These are phyloP conservation scores for Begonia fuchsioides DNA, from an alignment of 306 rosid genomes.

Conservation along the genomic window DNA sequence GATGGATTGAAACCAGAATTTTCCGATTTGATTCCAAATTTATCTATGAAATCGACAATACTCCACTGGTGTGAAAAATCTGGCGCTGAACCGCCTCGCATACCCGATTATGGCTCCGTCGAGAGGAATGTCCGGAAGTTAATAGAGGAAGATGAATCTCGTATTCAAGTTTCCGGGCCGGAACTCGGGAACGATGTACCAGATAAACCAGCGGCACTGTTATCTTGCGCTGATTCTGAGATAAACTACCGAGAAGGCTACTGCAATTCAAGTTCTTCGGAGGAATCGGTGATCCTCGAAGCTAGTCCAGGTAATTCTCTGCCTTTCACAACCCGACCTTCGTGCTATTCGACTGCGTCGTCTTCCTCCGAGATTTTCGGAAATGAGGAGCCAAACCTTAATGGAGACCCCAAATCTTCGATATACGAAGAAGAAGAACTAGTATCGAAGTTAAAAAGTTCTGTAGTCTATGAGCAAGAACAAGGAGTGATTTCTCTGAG, in stretches of 20 bases:
- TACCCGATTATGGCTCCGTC: slow-evolving; percentile 41
- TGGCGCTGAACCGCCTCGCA: slow-evolving; percentile 17
- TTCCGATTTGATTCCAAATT: slow-evolving; percentile 47
- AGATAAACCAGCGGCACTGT: slow-evolving; percentile 39
- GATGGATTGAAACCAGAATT: slow-evolving; percentile 78
- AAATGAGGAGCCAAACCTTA: slow-evolving; percentile 17
- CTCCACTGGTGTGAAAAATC: slow-evolving; percentile 45
- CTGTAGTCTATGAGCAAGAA: slow-evolving; percentile 57
- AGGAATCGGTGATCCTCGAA: slow-evolving; percentile 27
- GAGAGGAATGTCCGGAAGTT: slow-evolving; percentile 18
- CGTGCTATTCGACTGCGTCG: slow-evolving; percentile 47
- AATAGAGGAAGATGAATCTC: slow-evolving; percentile 30
- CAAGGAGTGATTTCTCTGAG: slow-evolving; percentile 42
- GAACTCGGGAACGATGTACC: slow-evolving; percentile 51
- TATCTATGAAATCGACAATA: slow-evolving; percentile 45
- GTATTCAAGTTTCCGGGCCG: slow-evolving; percentile 57
- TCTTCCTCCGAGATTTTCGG: slow-evolving; percentile 41
- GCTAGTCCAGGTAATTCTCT: slow-evolving; percentile 51
- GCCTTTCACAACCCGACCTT: slow-evolving; percentile 57
- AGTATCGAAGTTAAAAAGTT: slow-evolving; percentile 30
- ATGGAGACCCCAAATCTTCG: slow-evolving; percentile 18
- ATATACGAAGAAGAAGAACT: slow-evolving; percentile 34
- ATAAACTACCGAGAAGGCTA: slow-evolving; percentile 40
- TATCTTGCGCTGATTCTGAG: slow-evolving; percentile 81
- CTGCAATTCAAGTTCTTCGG: slow-evolving; percentile 34